phyloP scores from a whole-genome alignment of 345 rosid genomes.

The Nasturtium officinale region DNA sequence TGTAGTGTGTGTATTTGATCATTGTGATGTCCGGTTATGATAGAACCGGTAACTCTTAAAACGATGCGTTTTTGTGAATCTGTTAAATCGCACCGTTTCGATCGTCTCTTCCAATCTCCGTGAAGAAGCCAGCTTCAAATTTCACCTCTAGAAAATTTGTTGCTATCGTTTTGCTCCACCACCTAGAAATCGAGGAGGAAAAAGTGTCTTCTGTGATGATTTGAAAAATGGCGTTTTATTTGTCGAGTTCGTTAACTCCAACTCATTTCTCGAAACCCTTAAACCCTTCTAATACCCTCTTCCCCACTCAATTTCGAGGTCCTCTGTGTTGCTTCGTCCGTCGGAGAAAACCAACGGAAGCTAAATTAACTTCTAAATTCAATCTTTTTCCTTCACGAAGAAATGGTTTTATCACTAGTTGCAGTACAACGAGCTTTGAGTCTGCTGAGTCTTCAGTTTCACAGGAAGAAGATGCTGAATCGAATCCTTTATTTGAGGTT shows the following conservation, averaged over 20 bases:
- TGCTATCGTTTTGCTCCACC: slow-evolving; percentile 13
- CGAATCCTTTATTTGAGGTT: slow-evolving; percentile 66
- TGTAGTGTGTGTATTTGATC: neutral
- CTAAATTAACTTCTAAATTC: slow-evolving; percentile 26
- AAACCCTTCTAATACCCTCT: slow-evolving; percentile 41
- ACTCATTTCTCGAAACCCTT: slow-evolving; percentile 42
- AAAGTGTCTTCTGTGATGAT: slow-evolving; percentile 20
- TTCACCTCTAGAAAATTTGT: slow-evolving; percentile 15
- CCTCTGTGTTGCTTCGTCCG: slow-evolving; percentile 31
- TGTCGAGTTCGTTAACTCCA: slow-evolving; percentile 47
- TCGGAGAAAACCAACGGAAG: slow-evolving; percentile 33
- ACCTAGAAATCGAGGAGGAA: slow-evolving; percentile 26
- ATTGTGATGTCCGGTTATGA: neutral
- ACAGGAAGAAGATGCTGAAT: slow-evolving; percentile 53
- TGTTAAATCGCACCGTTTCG: slow-evolving; percentile 34
- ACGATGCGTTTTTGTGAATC: neutral
- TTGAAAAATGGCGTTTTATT: slow-evolving; percentile 51
- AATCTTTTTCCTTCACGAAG: slow-evolving; percentile 17
- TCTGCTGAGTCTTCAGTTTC: slow-evolving; percentile 37
- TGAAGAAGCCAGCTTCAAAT: slow-evolving; percentile 28
- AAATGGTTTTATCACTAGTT: slow-evolving; percentile 35
- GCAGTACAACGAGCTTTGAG: slow-evolving; percentile 46
- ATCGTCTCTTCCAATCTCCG: slow-evolving; percentile 32
- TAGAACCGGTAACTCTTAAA: neutral
- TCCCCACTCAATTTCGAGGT: slow-evolving; percentile 30